Conservation (phyloP, 352 stramenopile genomes). For the Phytophthora ramorum region DNA sequence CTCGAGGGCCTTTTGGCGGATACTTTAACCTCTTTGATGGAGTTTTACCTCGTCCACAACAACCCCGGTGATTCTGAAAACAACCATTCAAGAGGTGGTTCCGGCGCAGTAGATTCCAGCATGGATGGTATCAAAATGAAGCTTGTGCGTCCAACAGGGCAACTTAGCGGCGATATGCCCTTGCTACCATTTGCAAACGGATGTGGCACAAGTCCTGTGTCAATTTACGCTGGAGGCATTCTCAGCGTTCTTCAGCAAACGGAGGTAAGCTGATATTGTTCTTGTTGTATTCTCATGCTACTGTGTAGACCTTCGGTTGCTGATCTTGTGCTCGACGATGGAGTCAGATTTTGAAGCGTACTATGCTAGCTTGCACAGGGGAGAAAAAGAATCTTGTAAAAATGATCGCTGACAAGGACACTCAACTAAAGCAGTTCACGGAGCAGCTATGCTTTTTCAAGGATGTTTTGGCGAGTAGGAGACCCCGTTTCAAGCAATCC, state of each 20-base stretch:
- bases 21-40: conserved; percentile 37
- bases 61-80: conserved; percentile 7
- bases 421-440: conserved; percentile 38
- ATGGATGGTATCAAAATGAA: conserved; percentile 14
- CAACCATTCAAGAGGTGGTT: background rate
- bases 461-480: conserved; percentile 54
- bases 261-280: conserved; percentile 40
- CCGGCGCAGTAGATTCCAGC: background rate
- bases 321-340: background rate
- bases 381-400: conserved; percentile 48
- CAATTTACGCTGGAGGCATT: conserved; percentile 57
- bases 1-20: conserved; percentile 44
- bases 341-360: conserved; percentile 47
- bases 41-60: conserved; percentile 16
- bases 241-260: conserved; percentile 52
- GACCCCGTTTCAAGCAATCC: conserved; percentile 13
- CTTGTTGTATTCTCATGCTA: background rate
- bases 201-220: conserved; percentile 42
- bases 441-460: conserved; percentile 74
- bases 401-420: conserved; percentile 37
- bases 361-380: conserved; percentile 41
- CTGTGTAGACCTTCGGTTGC: background rate
- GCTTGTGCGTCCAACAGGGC: conserved; percentile 15
- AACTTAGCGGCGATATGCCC: conserved; percentile 5
- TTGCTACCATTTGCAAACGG: conserved; percentile 44